Percentiles rank a stretch among this genome's conserved stretches.
These are phyloP conservation scores for Centella asiatica DNA, from an alignment of 129 eudicot species.

Conservation along the genomic window DNA sequence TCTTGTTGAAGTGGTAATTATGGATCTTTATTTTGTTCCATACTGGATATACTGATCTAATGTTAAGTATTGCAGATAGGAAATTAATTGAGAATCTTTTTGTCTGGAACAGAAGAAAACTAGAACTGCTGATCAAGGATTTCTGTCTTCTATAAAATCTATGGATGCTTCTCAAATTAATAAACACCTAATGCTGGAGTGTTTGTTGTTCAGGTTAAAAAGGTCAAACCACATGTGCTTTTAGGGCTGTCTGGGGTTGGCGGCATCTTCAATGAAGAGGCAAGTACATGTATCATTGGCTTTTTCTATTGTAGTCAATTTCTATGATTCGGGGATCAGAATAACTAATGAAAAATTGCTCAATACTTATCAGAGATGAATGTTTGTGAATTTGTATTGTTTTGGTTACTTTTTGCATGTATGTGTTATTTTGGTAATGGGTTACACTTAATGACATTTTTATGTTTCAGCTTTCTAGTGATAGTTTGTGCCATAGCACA, in stretches of 20 bases:
- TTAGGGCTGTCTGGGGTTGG: slow-evolving; percentile 99
- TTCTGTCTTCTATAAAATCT: slow-evolving; percentile 2
- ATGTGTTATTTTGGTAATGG: background rate
- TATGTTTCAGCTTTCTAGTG: background rate
- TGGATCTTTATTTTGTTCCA: background rate
- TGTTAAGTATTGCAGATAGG: background rate
- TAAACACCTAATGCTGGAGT: slow-evolving; percentile 8
- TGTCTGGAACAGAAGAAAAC: slow-evolving; percentile 7
- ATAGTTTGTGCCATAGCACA: background rate
- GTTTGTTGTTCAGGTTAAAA: slow-evolving; percentile 61
- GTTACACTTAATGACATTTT: background rate
- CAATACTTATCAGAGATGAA: background rate
- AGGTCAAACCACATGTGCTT: slow-evolving; percentile 96
- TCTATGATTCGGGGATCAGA: background rate
- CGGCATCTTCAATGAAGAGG: slow-evolving; percentile 96
- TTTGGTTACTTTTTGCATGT: background rate
- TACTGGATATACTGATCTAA: background rate
- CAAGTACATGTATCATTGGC: slow-evolving; percentile 19
- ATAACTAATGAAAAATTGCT: background rate
- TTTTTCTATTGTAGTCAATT: slow-evolving; percentile 4
- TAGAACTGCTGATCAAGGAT: slow-evolving; percentile 1
- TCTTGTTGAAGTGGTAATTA: slow-evolving; percentile 81
- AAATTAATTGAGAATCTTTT: background rate
- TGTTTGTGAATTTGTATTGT: background rate
- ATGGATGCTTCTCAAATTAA: background rate